Percentiles rank a stretch among this genome's conserved stretches.
These are phyloP conservation scores for Cnidoscolus chayamansa DNA, from an alignment of 441 rosid species.

Conservation along the genomic window DNA sequence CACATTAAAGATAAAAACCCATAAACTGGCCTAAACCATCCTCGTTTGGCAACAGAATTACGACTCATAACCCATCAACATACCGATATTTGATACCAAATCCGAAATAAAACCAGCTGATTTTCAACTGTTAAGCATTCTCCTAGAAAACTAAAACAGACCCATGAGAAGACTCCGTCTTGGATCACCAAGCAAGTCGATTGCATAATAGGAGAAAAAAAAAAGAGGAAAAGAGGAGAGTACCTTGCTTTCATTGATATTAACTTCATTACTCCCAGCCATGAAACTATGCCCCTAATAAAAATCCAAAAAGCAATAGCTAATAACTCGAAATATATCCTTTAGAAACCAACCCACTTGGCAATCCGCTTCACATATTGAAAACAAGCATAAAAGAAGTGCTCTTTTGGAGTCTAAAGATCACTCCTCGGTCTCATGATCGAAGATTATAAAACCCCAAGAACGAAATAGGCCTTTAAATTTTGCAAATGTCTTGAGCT, in stretches of 20 bases:
- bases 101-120: slow-evolving; percentile 15
- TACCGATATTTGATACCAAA: not conserved
- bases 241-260: slow-evolving; percentile 87
- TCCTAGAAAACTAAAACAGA: slow-evolving; percentile 20
- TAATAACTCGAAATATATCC: slow-evolving; percentile 23
- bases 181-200: not conserved
- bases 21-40: not conserved
- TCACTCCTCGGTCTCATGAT: not conserved
- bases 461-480: slow-evolving; percentile 10
- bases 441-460: not conserved
- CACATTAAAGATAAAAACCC: slow-evolving; percentile 8
- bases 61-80: slow-evolving; percentile 5
- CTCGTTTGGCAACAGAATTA: not conserved
- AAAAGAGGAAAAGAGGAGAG: not conserved
- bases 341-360: slow-evolving; percentile 16
- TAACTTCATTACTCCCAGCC: slow-evolving; percentile 87
- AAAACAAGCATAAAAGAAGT: slow-evolving; percentile 10
- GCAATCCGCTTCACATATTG: slow-evolving; percentile 25
- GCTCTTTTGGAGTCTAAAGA: slow-evolving; percentile 7
- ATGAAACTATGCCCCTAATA: slow-evolving; percentile 28
- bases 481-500: not conserved
- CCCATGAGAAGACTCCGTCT: not conserved
- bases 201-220: not conserved
- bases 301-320: not conserved
- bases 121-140: slow-evolving; percentile 4